Evolutionary conservation across 768 basidiomycete genomes (phyloP), one percentile per base, ranked within the genome.

Genomic region (Gymnopilus junonius): DNA sequence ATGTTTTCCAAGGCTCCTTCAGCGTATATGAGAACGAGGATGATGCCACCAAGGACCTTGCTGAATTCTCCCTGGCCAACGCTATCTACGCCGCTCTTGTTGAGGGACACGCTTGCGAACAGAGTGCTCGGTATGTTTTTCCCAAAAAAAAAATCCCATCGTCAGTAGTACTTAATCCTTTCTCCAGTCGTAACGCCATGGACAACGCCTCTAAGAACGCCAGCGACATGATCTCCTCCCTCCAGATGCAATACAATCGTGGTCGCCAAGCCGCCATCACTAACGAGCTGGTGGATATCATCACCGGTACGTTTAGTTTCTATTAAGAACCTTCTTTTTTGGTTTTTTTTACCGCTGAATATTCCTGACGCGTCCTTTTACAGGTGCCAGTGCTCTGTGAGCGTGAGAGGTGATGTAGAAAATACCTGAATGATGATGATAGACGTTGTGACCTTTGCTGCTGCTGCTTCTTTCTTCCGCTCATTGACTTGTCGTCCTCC

Each of bases 201-300:
- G 97, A 99, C 87, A 99, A 95, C 74, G 97, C 97, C 51, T 95
- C 96, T 68, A 99, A 99, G 89, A 99, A 99, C 77, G 97, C 97
- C 61, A 81, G 80, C 34, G 95, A 96, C 79, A 97, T 98, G 95
- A 97, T 98, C 73, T 78, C 78, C 64, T 77, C 82, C 46, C 84
- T 98, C 54, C 91, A 92, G 76, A 91, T 97, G 91, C 86, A 97
- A 77, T 98, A 96, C 87, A 98, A 98, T 77, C 93, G 95, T 86
- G 95, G 96, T 84, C 93, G 95, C 74, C 95, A 98, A 83, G 95
- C 95, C 67, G 91, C 95, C 68, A 98, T 98, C 74, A 98, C 95
- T 65, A 97, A 95, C 81, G 94, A 97, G 80, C 81, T 94, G 72
- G 92, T 94, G 66, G 93, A 94, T 77, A 94, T 94, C 69, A 94